A percentile compares a stretch with the other conserved stretches of the same genome.
phyloP scores from a whole-genome alignment of 2,329 filamentous ascomycete species.

The Colletotrichum lini region DNA sequence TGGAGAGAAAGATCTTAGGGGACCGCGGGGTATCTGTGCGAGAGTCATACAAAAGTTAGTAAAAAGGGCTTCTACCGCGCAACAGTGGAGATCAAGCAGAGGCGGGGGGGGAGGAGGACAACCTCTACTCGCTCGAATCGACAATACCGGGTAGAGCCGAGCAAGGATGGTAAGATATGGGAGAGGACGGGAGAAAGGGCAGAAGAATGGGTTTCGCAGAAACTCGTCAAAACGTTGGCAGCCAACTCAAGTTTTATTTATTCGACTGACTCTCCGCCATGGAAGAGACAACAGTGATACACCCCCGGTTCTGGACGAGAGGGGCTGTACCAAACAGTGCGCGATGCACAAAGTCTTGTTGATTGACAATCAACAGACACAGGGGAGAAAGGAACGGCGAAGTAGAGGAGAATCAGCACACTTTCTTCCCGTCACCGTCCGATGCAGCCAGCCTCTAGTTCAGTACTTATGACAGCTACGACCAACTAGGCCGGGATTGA shows the following conservation, averaged over 20 bases:
- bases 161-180: conserved; percentile 7
- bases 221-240: conserved; percentile 6
- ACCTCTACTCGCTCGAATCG: conserved; percentile 13
- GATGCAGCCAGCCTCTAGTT: conserved; percentile 28
- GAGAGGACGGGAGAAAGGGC: neutral
- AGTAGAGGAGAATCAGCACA: conserved; percentile 34
- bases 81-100: conserved; percentile 34
- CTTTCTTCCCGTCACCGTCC: conserved; percentile 33
- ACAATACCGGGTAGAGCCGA: conserved; percentile 16
- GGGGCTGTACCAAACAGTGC: conserved; percentile 13
- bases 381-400: conserved; percentile 15
- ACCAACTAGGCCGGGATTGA: neutral
- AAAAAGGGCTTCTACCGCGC: conserved; percentile 33
- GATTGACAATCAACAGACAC: conserved; percentile 31
- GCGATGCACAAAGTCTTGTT: conserved; percentile 19
- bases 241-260: conserved; percentile 32
- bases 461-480: conserved; percentile 20
- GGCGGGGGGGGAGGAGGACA: neutral
- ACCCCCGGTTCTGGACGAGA: conserved; percentile 16
- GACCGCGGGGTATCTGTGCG: conserved; percentile 43
- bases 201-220: conserved; percentile 3
- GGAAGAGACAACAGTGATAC: conserved; percentile 14
- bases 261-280: conserved; percentile 16
- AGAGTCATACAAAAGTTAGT: conserved; percentile 43
- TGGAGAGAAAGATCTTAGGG: conserved; percentile 32